Percentiles rank a stretch among this genome's conserved stretches.
Conservation (phyloP, 1,139 yeast genomes). For the Suzukiozyma palmioleophila region DNA sequence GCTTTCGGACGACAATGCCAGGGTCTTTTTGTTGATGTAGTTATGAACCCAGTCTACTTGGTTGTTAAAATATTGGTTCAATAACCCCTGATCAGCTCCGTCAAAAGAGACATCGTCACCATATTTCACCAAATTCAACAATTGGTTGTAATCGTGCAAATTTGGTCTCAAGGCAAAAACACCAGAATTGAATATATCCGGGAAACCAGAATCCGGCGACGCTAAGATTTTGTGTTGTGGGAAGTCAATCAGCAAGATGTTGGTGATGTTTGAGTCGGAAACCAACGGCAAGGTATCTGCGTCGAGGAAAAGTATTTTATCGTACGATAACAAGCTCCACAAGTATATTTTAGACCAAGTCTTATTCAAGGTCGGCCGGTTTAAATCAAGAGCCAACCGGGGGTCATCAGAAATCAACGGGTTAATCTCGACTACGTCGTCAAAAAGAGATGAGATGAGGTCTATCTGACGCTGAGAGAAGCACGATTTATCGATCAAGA, state of each 20-base stretch:
- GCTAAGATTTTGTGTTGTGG: slow-evolving; percentile 51
- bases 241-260: slow-evolving; percentile 27
- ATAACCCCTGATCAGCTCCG: slow-evolving; percentile 93
- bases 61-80: slow-evolving; percentile 71
- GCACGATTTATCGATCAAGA: slow-evolving; percentile 29
- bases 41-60: slow-evolving; percentile 41
- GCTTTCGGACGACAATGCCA: slow-evolving; percentile 8
- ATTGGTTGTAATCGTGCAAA: slow-evolving; percentile 35
- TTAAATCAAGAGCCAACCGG: slow-evolving; percentile 35
- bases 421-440: slow-evolving; percentile 28
- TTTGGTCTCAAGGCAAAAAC: slow-evolving; percentile 68
- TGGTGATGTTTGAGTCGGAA: slow-evolving; percentile 21
- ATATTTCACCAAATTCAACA: slow-evolving; percentile 32
- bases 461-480: slow-evolving; percentile 26
- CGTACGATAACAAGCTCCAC: slow-evolving; percentile 58
- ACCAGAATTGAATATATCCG: slow-evolving; percentile 92
- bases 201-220: slow-evolving; percentile 94
- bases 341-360: slow-evolving; percentile 72
- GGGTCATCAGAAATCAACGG: slow-evolving; percentile 22
- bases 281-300: slow-evolving; percentile 72
- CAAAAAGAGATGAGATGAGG: slow-evolving; percentile 24
- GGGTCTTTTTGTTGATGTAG: background rate
- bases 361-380: slow-evolving; percentile 69
- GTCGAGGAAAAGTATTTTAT: slow-evolving; percentile 69
- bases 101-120: slow-evolving; percentile 57